A percentile compares a stretch with the other conserved stretches of the same genome.
Conservation (phyloP, 192 early-diverging fungal genomes). For the Fimicolochytrium jonesii region DNA sequence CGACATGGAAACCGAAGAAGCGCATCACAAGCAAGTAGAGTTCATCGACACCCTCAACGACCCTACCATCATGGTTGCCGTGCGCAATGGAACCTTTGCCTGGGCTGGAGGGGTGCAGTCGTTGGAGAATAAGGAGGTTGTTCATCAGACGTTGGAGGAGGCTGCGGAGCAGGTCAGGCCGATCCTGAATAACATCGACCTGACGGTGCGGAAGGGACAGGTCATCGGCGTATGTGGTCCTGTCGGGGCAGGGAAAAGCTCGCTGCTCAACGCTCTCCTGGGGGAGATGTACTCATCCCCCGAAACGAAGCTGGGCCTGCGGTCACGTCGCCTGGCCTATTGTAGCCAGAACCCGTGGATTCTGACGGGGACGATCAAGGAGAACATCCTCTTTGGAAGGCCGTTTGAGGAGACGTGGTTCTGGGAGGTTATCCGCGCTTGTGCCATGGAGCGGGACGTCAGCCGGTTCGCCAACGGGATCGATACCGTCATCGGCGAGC, state of each 20-base stretch:
- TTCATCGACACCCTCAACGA: slow-evolving; percentile 6
- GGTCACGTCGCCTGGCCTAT: slow-evolving; percentile 33
- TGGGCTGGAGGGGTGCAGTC: slow-evolving; percentile 19
- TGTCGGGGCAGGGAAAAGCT: slow-evolving; percentile 46
- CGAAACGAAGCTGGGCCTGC: slow-evolving; percentile 14
- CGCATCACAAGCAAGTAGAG: no score
- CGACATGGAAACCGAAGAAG: slow-evolving; percentile 21
- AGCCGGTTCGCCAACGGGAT: slow-evolving; percentile 23
- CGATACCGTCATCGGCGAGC: slow-evolving; percentile 39
- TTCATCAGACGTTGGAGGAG: slow-evolving; percentile 2
- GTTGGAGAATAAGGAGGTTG: slow-evolving; percentile 8
- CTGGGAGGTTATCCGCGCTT: slow-evolving; percentile 31
- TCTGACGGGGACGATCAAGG: slow-evolving; percentile 31
- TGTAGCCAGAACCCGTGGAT: slow-evolving; percentile 44
- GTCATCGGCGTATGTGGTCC: slow-evolving; percentile 40
- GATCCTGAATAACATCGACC: slow-evolving; percentile 27
- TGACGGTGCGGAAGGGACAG: slow-evolving; percentile 30
- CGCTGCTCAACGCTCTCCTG: slow-evolving; percentile 40
- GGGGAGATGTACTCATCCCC: slow-evolving; percentile 33
- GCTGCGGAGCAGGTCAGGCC: background rate
- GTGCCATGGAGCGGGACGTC: slow-evolving; percentile 44
- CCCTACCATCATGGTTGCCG: slow-evolving; percentile 18
- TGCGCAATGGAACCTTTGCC: slow-evolving; percentile 30
- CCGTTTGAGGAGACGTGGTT: slow-evolving; percentile 33
- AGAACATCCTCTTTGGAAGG: slow-evolving; percentile 47